Conservation (phyloP, 106 monocot genomes). For the Agapanthus africanus region DNA sequence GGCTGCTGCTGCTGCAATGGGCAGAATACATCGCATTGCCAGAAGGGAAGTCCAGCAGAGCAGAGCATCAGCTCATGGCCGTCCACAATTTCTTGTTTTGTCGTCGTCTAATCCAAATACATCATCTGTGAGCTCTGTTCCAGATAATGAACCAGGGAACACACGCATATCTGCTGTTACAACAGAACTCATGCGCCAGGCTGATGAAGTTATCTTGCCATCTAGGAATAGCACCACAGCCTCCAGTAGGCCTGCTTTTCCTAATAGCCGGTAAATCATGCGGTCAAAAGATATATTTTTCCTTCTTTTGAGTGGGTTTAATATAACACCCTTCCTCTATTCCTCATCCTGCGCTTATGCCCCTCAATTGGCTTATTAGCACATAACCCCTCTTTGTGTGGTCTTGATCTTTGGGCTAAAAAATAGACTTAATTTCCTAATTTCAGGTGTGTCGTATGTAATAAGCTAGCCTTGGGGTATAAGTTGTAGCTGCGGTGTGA, state of each 20-base stretch:
- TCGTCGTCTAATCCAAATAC: conserved; percentile 32
- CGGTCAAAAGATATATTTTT: conserved; percentile 3
- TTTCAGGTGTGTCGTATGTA: too few relatives aligned
- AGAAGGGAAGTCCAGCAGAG: conserved; percentile 42
- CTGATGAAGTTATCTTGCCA: not conserved
- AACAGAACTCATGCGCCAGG: not conserved
- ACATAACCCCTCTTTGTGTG: too few relatives aligned
- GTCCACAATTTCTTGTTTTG: conserved; percentile 49
- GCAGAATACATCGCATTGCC: conserved; percentile 47
- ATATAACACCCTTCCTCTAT: too few relatives aligned
- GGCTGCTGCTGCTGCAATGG: conserved; percentile 70
- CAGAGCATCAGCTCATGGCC: conserved; percentile 32
- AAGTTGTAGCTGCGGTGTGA: too few relatives aligned
- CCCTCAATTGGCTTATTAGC: too few relatives aligned
- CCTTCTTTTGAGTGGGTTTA: too few relatives aligned
- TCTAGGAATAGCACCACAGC: conserved; percentile 7
- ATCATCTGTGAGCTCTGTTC: not conserved
- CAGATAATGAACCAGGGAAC: not conserved
- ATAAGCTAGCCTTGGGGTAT: too few relatives aligned
- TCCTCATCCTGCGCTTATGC: too few relatives aligned
- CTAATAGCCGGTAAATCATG: conserved; percentile 21
- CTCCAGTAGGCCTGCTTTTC: conserved; percentile 12
- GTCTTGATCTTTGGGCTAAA: too few relatives aligned
- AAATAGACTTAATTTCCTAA: too few relatives aligned
- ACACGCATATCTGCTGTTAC: not conserved